Base-by-base conservation (phyloP, 2,329 filamentous ascomycete species). In the Aspergillus ochraceus region DNA sequence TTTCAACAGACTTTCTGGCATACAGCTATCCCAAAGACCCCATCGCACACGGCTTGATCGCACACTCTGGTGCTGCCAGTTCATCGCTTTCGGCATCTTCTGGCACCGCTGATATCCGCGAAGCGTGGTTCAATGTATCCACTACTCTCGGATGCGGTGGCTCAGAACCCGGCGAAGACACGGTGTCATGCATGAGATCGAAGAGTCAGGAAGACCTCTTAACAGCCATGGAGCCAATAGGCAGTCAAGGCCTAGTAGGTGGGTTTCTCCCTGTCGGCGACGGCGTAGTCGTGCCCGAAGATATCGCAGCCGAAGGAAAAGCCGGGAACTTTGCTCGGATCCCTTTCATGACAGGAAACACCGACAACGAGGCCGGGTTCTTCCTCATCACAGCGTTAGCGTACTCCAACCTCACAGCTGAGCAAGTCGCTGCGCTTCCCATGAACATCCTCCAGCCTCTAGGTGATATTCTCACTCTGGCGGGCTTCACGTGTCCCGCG, bases 11-110 rank as follows among this genome's bases (percentile, higher is more conserved):
- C 26, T 49, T 57, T 20, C 22, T 57, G 19, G 55, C 55, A 17
- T 57, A 52, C 26, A 53, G 55, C n/a, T 24, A 52, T 10, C 49
- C 49, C 4, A 36, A 57, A 20, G 55, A 57, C 32, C 55, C 55
- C 1, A 57, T 57, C 11, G 55, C 55, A 14, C 55, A 60, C 32
- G 59, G 24, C 5, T 30, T 58, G 11, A 61, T 61, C 24, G 46
- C 59, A 2, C 55, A 58, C 36, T 61, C 59, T n/a, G 59, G 59
- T 22, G 46, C 49, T 17, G 55, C 45, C 4, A 61, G 55, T 36
- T 55, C 55, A 17, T 58, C 19, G 2, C 24, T 58, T 5, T 24
- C 22, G 2, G 30, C 26, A 20, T 42, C 42, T 19, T 11, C 50
- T 17, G 45, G 26, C 50, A 58, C 20, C 4, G 8, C 42, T 12